Percentiles rank a stretch among this genome's conserved stretches.
These are phyloP conservation scores for Pseudocercospora pini-densiflorae DNA, from an alignment of 2,329 filamentous ascomycete species.

Conservation along the genomic window DNA sequence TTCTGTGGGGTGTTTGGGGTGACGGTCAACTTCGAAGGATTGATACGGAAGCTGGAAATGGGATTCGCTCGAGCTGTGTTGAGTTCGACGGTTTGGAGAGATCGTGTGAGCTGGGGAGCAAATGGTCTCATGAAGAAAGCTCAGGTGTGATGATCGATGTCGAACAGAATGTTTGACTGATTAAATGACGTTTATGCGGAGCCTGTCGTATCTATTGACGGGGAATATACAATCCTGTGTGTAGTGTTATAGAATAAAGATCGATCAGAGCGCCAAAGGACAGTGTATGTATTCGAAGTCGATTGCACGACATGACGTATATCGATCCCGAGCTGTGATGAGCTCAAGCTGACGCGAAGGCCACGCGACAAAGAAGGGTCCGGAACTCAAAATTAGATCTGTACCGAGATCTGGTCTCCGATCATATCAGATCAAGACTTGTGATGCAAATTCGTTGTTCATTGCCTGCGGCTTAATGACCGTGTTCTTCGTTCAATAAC, in stretches of 20 bases:
- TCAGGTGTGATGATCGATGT: neutral
- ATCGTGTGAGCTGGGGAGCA: conserved; percentile 19
- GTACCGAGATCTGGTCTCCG: neutral
- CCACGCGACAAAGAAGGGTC: conserved; percentile 1
- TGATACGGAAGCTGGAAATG: neutral
- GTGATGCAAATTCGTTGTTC: too few species aligned
- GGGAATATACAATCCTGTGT: too few species aligned
- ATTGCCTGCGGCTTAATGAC: too few species aligned
- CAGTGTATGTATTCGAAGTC: neutral
- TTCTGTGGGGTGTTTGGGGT: neutral
- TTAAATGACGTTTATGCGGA: too few species aligned
- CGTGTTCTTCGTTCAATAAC: too few species aligned
- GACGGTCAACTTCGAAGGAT: neutral
- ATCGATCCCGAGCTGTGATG: too few species aligned
- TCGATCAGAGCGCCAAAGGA: neutral
- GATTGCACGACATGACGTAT: conserved; percentile 2
- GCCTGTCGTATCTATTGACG: too few species aligned
- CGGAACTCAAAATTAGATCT: neutral
- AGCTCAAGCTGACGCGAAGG: conserved; percentile 2
- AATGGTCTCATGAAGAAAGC: conserved; percentile 19
- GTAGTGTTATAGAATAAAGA: neutral
- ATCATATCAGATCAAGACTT: neutral
- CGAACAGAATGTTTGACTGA: neutral
- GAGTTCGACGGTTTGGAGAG: conserved; percentile 6
- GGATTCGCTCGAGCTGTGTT: neutral